Conservation (phyloP, 1,284 basidiomycete species). For the Trametes versicolor region DNA sequence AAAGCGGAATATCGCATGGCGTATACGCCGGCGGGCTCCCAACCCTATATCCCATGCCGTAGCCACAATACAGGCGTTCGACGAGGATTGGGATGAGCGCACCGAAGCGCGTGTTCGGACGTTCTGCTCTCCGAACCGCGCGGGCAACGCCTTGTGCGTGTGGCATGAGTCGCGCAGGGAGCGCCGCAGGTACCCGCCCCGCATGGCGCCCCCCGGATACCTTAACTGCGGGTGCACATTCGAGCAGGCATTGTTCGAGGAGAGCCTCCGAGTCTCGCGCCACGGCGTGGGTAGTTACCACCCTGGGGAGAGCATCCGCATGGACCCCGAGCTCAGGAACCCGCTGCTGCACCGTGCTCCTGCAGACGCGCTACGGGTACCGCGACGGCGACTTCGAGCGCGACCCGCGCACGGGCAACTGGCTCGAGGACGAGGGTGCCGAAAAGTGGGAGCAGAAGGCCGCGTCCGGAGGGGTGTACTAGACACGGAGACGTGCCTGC, state of each 20-base stretch:
- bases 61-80: slow-evolving; percentile 58
- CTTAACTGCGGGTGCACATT: slow-evolving; percentile 86
- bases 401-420: slow-evolving; percentile 65
- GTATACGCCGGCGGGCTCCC: slow-evolving; percentile 45
- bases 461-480: slow-evolving; percentile 48
- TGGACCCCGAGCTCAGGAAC: slow-evolving; percentile 85
- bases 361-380: slow-evolving; percentile 79
- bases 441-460: slow-evolving; percentile 68
- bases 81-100: slow-evolving; percentile 71
- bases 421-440: slow-evolving; percentile 72
- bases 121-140: slow-evolving; percentile 83
- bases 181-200: slow-evolving; percentile 78
- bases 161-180: slow-evolving; percentile 89
- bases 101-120: slow-evolving; percentile 74
- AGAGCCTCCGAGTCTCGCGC: slow-evolving; percentile 78
- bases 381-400: slow-evolving; percentile 85
- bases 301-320: slow-evolving; percentile 84
- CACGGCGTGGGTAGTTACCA: slow-evolving; percentile 82
- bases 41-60: slow-evolving; percentile 52
- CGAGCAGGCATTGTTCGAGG: slow-evolving; percentile 85
- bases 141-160: slow-evolving; percentile 85
- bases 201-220: slow-evolving; percentile 77
- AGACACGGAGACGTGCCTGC: too few relatives aligned
- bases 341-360: slow-evolving; percentile 75
- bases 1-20: slow-evolving; percentile 52